These are phyloP conservation scores for Lipomyces sp. DNA, from an alignment of 805 yeast species.

Conservation along the genomic window DNA sequence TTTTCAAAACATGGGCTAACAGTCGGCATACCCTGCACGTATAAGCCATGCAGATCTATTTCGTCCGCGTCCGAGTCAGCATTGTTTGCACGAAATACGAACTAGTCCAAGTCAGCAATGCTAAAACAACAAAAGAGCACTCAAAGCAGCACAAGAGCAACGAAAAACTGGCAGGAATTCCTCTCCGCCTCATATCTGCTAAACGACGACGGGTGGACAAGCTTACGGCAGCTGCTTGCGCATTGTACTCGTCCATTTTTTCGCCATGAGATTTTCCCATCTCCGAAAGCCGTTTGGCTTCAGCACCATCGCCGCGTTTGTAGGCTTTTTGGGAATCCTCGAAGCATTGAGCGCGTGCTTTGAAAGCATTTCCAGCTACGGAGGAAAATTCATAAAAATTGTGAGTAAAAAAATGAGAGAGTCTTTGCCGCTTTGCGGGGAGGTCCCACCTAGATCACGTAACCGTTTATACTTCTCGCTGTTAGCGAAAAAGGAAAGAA, in stretches of 20 bases:
- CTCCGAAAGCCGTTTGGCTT: conserved; percentile 70
- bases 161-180: too few species aligned
- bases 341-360: conserved; percentile 53
- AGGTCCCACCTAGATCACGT: conserved; percentile 44
- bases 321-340: conserved; percentile 75
- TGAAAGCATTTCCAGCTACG: conserved; percentile 64
- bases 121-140: too few species aligned
- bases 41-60: conserved; percentile 90
- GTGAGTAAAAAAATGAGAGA: neutral
- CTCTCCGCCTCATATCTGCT: too few species aligned
- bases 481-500: neutral
- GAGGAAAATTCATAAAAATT: neutral
- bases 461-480: conserved; percentile 51
- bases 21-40: conserved; percentile 49
- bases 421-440: too few species aligned
- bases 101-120: conserved; percentile 34
- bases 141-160: too few species aligned
- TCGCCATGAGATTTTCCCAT: conserved; percentile 58
- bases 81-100: conserved; percentile 82
- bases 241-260: conserved; percentile 66
- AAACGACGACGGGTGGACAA: neutral
- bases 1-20: too few species aligned
- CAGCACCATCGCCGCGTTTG: conserved; percentile 64
- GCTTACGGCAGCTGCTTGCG: conserved; percentile 61
- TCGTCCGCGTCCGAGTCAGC: conserved; percentile 81